Evolutionary conservation across 805 yeast genomes (phyloP).

Genomic region (Myxozyma monticola): DNA sequence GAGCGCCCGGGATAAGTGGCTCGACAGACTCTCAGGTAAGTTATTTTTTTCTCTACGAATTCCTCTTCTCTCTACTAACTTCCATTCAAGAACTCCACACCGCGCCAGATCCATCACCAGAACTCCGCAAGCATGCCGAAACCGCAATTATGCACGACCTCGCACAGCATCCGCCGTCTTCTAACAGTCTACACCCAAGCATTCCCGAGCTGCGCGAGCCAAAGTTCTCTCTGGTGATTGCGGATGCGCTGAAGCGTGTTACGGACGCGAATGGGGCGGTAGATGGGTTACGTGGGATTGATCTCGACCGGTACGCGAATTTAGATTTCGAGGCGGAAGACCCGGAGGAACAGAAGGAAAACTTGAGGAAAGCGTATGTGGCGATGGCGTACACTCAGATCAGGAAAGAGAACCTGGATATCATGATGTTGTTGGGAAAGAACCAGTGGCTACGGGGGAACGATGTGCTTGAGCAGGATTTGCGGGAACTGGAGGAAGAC

Average conservation of each 20-base stretch:
- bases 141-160: conserved; percentile 14
- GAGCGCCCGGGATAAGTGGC: conserved; percentile 20
- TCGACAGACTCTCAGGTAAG: conserved; percentile 20
- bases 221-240: conserved; percentile 6
- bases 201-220: conserved; percentile 6
- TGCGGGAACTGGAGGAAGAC: conserved; percentile 30
- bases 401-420: conserved; percentile 35
- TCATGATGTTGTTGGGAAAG: conserved; percentile 34
- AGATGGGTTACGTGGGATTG: conserved; percentile 30
- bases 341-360: conserved; percentile 15
- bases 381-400: conserved; percentile 35
- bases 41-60: too few relatives aligned
- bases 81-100: conserved; percentile 18
- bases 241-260: conserved; percentile 13
- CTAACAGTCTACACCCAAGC: conserved; percentile 15
- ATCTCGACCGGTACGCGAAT: conserved; percentile 32
- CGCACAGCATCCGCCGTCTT: conserved; percentile 19
- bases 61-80: background rate
- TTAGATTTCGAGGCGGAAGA: conserved; percentile 30
- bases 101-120: conserved; percentile 25
- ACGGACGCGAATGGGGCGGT: conserved; percentile 3
- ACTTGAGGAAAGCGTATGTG: conserved; percentile 30
- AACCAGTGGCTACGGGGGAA: conserved; percentile 39
- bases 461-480: conserved; percentile 34
- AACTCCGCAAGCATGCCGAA: conserved; percentile 14